Base-by-base conservation (phyloP, 108 stramenopile species). In the Nitzschia sp. region DNA sequence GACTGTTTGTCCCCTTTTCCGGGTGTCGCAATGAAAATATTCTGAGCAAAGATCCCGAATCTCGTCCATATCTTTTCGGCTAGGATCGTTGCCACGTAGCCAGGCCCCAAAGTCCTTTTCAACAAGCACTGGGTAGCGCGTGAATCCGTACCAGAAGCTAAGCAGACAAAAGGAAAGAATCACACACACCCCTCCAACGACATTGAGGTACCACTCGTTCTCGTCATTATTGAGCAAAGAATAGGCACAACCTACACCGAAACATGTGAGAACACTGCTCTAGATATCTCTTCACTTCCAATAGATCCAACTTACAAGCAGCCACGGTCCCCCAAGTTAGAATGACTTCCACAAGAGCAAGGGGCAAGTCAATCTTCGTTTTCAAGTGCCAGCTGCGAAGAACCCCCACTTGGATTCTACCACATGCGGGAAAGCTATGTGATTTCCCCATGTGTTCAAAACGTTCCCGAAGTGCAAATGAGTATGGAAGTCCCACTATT, bases 311-410 rank as follows among this genome's bases (percentile, higher is more conserved):
- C 64, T 49, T 51, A 65, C 64, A 65, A 32, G 49, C 31, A 15
- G 64, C 64, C 4, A 51, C 25, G 13, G 49, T 53, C 19, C 49
- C 49, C 34, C 33, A 48, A 1, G 64, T 65, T 18, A 65, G 33
- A 17, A 65, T 21, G 1, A 51, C 31, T 32, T 65, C 64, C 0
- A 17, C 2, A 9, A 65, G 8, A 51, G 49, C 1, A 0, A 65
- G n/a, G 24, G 19, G 30, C 1, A 65, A 19, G 27, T 53, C 49
- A 1, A 65, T 25, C 2, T 51, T 32, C 64, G 17, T 15, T 25
- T 65, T 65, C 29, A 65, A 15, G n/a, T 24, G 30, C 64, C 64
- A 65, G 17, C 15, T 65, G 2, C 64, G 64, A 31, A 65, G 32
- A 33, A 65, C 29, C 3, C 49, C 49, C 47, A 65, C 21, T 17